A percentile compares a stretch with the other conserved stretches of the same genome.
Evolutionary conservation across 2,329 filamentous ascomycete genomes (phyloP).

Genomic region (Neoarthrinium moseri): DNA sequence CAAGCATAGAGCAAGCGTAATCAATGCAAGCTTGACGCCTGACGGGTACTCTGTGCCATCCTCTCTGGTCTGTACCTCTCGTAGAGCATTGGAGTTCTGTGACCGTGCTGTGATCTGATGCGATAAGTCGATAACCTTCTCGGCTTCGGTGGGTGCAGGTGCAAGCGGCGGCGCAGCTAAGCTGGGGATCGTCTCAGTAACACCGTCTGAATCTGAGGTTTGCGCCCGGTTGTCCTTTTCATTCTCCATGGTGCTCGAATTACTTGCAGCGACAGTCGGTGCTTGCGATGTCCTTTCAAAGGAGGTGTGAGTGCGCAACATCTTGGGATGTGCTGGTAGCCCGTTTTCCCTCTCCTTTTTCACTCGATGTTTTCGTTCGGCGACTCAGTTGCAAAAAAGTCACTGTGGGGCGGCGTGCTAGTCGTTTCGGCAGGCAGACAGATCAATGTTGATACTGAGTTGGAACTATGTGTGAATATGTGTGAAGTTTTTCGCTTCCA

Average conservation of each 20-base stretch:
- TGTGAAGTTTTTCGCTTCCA: no score
- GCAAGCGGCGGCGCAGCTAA: slow-evolving; percentile 3
- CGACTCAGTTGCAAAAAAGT: no score
- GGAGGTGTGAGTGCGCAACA: slow-evolving; percentile 4
- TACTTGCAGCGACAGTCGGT: slow-evolving; percentile 21
- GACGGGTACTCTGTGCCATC: slow-evolving; percentile 37
- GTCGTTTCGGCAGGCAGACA: no score
- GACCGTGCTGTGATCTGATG: slow-evolving; percentile 23
- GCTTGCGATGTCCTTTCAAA: slow-evolving; percentile 11
- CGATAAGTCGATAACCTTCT: slow-evolving; percentile 16
- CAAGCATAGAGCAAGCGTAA: slow-evolving; percentile 41
- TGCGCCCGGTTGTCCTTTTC: slow-evolving; percentile 16
- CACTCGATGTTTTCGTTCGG: no score
- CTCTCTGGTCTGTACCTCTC: slow-evolving; percentile 29
- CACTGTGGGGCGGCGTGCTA: no score
- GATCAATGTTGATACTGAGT: no score
- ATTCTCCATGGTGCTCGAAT: slow-evolving; percentile 19
- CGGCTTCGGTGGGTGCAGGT: slow-evolving; percentile 9
- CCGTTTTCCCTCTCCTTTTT: no score
- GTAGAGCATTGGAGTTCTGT: slow-evolving; percentile 21
- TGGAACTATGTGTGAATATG: no score
- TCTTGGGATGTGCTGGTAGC: no score
- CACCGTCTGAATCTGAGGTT: slow-evolving; percentile 8
- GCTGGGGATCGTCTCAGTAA: neutral
- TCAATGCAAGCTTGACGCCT: slow-evolving; percentile 34